Base-by-base conservation (phyloP, 2,329 filamentous ascomycete species). In the Fusarium xyrophilum region DNA sequence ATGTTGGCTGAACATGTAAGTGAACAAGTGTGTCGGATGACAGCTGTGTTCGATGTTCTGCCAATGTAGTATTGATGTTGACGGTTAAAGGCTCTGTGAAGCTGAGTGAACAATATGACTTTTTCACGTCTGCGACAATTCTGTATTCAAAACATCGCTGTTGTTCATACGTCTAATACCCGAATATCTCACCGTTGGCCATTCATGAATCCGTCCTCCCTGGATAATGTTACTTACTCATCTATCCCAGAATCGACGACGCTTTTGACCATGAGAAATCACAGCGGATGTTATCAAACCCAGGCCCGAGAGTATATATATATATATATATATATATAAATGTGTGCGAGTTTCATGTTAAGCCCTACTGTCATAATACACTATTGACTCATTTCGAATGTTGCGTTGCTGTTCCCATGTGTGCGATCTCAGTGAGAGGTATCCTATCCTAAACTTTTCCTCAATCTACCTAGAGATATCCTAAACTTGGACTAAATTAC, bases 61-160 rank as follows among this genome's bases (percentile, higher is more conserved):
- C 13, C n/a, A 12, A 13, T n/a, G 36, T 12, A 43, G 11, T 3
- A 12, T n/a, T 3, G 3, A 25, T 53, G n/a, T 44, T 44, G 27
- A n/a, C 13, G 7, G 6, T 25, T 7, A 1, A 14, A 32, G 25
- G 12, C 15, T 6, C 30, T 30, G n/a, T 50, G 25, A 13, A 12
- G n/a, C 10, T 23, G 15, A 6, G 10, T 36, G 32, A 56, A 50
- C 17, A 38, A 23, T 11, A 7, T n/a, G 32, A 9, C 6, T 30
- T 17, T 28, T 56, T 25, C 23, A 4, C 5, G 3, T 33, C 7
- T 14, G 3, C 7, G 15, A 8, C 21, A 19, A 10, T 13, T 21
- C 25, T 4, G 15, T 8, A 6, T 17, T 42, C 4, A 0, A 6
- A 25, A 25, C 2, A 3, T 19, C 6, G 4, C 7, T 25, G 1